These are phyloP conservation scores for Afroboletus lepidellus DNA, from an alignment of 1,284 basidiomycete species.

Conservation along the genomic window DNA sequence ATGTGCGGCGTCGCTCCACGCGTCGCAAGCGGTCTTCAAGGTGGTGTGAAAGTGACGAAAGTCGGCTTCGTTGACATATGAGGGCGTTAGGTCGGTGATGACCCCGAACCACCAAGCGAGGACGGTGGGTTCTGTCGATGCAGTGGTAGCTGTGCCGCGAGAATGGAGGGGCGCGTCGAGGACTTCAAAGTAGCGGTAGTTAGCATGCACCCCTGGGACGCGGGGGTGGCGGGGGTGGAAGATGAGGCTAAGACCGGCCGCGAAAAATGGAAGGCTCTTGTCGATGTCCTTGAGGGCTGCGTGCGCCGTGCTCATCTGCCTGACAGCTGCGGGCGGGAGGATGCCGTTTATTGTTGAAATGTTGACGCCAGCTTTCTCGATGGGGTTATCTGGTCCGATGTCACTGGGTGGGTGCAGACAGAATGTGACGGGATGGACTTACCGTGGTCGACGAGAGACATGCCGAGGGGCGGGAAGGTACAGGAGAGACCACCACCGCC, in stretches of 20 bases:
- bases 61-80: slow-evolving; percentile 84
- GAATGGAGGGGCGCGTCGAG: slow-evolving; percentile 18
- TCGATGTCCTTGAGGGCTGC: slow-evolving; percentile 47
- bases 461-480: slow-evolving; percentile 63
- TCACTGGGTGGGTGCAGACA: neutral
- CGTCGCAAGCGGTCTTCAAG: slow-evolving; percentile 74
- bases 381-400: slow-evolving; percentile 39
- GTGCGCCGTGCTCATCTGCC: slow-evolving; percentile 92
- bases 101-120: slow-evolving; percentile 98
- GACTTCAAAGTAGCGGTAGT: slow-evolving; percentile 93
- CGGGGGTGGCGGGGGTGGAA: slow-evolving; percentile 89
- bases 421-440: neutral
- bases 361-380: slow-evolving; percentile 96
- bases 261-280: slow-evolving; percentile 81
- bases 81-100: slow-evolving; percentile 89
- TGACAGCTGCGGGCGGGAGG: slow-evolving; percentile 82
- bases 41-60: slow-evolving; percentile 83
- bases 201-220: slow-evolving; percentile 50
- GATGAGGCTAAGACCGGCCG: slow-evolving; percentile 85
- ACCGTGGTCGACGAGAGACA: neutral
- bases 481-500: slow-evolving; percentile 86
- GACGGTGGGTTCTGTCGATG: slow-evolving; percentile 39
- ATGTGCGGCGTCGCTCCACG: slow-evolving; percentile 48
- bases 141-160: neutral
- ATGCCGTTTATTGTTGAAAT: slow-evolving; percentile 88